Conservation (phyloP, 2,329 filamentous ascomycete species). For the Huntiella decipiens region DNA sequence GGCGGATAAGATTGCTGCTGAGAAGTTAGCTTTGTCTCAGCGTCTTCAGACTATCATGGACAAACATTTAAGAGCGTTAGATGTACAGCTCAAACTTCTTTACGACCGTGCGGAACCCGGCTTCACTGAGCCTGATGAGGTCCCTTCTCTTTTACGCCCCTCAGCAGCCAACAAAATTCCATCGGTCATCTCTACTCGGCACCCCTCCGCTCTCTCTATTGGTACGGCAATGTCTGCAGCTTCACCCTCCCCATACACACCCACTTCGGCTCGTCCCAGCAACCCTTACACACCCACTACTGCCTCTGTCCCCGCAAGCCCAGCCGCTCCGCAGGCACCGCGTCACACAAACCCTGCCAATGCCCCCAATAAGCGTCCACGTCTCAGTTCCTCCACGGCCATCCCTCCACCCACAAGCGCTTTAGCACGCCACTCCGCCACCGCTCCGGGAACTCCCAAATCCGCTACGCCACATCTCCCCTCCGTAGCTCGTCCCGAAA, state of each 20-base stretch:
- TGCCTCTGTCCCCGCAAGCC: conserved; percentile 37
- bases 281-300: conserved; percentile 21
- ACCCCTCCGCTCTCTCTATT: conserved; percentile 2
- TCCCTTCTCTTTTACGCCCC: conserved; percentile 42
- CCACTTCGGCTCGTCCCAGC: background rate
- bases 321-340: conserved; percentile 40
- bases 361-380: conserved; percentile 19
- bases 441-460: conserved; percentile 44
- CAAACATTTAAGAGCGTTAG: conserved; percentile 44
- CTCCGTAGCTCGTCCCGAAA: conserved; percentile 31
- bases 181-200: conserved; percentile 14
- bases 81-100: conserved; percentile 41
- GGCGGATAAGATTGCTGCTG: conserved; percentile 51
- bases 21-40: conserved; percentile 52
- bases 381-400: conserved; percentile 33
- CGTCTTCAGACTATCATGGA: conserved; percentile 42
- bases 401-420: conserved; percentile 34
- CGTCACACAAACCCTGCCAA: conserved; percentile 38
- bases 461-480: conserved; percentile 14
- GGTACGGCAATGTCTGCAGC: background rate
- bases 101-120: conserved; percentile 42
- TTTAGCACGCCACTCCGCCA: conserved; percentile 41
- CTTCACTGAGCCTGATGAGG: conserved; percentile 41
- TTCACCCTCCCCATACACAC: background rate
- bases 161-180: conserved; percentile 31